These are phyloP conservation scores for Galerina sulciceps DNA, from an alignment of 768 basidiomycete genomes.

Conservation along the genomic window DNA sequence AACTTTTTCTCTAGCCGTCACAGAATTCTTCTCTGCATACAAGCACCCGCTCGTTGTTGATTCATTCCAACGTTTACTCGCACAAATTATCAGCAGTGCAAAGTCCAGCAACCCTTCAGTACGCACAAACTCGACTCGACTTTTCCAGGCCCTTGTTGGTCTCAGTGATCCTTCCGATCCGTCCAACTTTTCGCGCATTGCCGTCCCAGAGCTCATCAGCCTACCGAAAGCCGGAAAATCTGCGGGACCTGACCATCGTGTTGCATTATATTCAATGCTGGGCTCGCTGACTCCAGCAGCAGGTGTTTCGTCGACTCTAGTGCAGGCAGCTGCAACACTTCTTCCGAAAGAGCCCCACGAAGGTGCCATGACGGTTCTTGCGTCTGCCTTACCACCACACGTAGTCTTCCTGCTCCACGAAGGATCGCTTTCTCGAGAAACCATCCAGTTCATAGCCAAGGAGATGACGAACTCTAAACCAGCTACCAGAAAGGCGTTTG, in stretches of 20 bases:
- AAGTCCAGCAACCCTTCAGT: constrained; percentile 75
- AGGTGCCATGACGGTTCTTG: constrained; percentile 56
- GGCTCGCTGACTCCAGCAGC: constrained; percentile 50
- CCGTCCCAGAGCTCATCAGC: constrained; percentile 69
- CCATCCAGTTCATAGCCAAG: constrained; percentile 58
- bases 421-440: constrained; percentile 45
- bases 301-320: constrained; percentile 43
- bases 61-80: constrained; percentile 57
- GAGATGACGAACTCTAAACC: constrained; percentile 77
- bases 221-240: constrained; percentile 87
- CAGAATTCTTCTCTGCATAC: constrained; percentile 62
- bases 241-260: constrained; percentile 83
- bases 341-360: constrained; percentile 83
- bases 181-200: constrained; percentile 42
- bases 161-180: constrained; percentile 33
- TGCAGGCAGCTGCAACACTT: constrained; percentile 46
- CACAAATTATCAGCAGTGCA: constrained; percentile 64
- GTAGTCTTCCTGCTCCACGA: constrained; percentile 56
- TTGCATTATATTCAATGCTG: constrained; percentile 82
- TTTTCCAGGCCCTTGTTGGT: constrained; percentile 58
- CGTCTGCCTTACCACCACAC: constrained; percentile 60
- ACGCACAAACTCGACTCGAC: constrained; percentile 54
- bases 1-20: constrained; percentile 43
- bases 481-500: constrained; percentile 59
- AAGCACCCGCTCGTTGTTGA: constrained; percentile 50